Conservation (phyloP, 2,329 filamentous ascomycete species). For the Microdochium nivale region DNA sequence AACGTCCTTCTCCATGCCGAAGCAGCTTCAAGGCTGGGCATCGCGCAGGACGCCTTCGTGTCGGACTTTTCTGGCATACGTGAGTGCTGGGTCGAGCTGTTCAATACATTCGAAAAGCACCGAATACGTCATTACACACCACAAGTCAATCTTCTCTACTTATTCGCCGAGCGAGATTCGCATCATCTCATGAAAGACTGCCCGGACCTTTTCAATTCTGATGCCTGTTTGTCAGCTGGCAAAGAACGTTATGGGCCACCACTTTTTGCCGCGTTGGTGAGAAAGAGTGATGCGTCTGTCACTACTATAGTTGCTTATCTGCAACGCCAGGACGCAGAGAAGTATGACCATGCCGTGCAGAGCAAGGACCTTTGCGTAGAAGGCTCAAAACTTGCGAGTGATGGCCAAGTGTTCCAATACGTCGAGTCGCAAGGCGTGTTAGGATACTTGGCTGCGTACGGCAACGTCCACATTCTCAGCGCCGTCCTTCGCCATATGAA, state of each 20-base stretch:
- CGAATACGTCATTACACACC: conserved; percentile 14
- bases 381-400: too few relatives aligned
- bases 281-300: not conserved
- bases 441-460: too few relatives aligned
- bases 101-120: conserved; percentile 20
- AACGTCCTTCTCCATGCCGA: conserved; percentile 33
- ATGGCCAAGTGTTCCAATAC: too few relatives aligned
- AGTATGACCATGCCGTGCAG: not conserved
- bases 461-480: too few relatives aligned
- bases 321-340: too few relatives aligned
- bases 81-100: conserved; percentile 16
- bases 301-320: too few relatives aligned
- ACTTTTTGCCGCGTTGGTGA: not conserved
- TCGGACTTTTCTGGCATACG: conserved; percentile 11
- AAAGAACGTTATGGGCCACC: conserved; percentile 1
- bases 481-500: too few relatives aligned
- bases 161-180: conserved; percentile 21
- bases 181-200: not conserved
- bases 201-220: not conserved
- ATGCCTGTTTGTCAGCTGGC: not conserved
- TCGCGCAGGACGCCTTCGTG: conserved; percentile 23
- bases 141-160: conserved; percentile 20
- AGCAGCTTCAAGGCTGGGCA: conserved; percentile 15
- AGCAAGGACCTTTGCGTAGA: too few relatives aligned
- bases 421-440: too few relatives aligned